Conservation (phyloP, 2,329 filamentous ascomycete species). For the Penicillium brasilianum region DNA sequence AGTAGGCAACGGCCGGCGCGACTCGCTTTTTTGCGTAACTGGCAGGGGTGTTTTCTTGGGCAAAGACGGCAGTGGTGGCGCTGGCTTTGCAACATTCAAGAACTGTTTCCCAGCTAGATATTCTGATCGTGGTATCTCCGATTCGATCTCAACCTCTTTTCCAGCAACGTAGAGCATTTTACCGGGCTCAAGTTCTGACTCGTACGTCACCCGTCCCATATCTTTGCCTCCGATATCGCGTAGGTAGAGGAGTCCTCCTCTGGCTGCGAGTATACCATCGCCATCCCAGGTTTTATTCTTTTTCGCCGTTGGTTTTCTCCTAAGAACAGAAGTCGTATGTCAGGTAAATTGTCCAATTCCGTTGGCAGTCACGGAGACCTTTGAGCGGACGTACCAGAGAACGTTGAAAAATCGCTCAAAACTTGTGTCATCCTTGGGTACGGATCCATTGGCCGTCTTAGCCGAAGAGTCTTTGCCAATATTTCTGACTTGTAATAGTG, state of each 20-base stretch:
- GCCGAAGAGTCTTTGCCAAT: slow-evolving; percentile 17
- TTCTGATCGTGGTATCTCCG: slow-evolving; percentile 64
- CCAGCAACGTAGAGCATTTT: slow-evolving; percentile 66
- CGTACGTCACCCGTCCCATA: slow-evolving; percentile 63
- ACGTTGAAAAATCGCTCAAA: slow-evolving; percentile 53
- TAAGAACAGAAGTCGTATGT: slow-evolving; percentile 30
- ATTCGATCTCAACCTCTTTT: slow-evolving; percentile 72
- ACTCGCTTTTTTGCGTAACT: slow-evolving; percentile 19
- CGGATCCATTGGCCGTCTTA: slow-evolving; percentile 8
- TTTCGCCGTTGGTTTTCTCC: slow-evolving; percentile 71
- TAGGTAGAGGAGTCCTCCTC: slow-evolving; percentile 63
- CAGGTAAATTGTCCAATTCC: background rate
- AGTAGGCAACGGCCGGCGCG: slow-evolving; percentile 12
- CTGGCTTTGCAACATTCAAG: slow-evolving; percentile 31
- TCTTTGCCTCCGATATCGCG: slow-evolving; percentile 68
- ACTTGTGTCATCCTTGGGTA: slow-evolving; percentile 12
- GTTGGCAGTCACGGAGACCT: background rate
- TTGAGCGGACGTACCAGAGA: slow-evolving; percentile 47
- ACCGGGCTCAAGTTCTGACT: slow-evolving; percentile 63
- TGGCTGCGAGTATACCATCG: slow-evolving; percentile 67
- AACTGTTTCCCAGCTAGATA: slow-evolving; percentile 51
- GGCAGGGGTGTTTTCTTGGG: slow-evolving; percentile 30
- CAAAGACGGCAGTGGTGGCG: slow-evolving; percentile 20
- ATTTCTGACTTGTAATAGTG: slow-evolving; percentile 41
- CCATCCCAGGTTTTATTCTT: slow-evolving; percentile 81